Evolutionary conservation across 2,329 filamentous ascomycete genomes (phyloP).

Genomic region (Pseudocercospora cruenta): DNA sequence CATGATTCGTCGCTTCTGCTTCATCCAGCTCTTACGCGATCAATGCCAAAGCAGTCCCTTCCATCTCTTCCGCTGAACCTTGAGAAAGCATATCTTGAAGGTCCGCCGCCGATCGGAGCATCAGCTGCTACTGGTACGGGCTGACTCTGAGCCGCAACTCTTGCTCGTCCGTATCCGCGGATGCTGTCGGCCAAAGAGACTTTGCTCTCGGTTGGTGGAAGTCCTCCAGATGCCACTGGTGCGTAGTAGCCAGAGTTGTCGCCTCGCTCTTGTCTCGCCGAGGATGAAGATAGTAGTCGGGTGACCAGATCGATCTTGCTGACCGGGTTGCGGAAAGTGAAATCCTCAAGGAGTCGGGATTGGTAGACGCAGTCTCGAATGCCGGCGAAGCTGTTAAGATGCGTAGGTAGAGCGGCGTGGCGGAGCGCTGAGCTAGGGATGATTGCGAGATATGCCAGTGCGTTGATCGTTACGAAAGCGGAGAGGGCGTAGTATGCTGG

Average conservation of each 20-base stretch:
- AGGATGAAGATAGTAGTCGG: constrained; percentile 61
- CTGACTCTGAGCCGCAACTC: constrained; percentile 14
- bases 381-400: constrained; percentile 69
- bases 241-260: constrained; percentile 21
- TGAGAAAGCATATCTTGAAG: constrained; percentile 59
- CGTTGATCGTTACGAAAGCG: constrained; percentile 72
- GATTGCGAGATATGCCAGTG: constrained; percentile 68
- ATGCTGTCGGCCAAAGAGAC: constrained; percentile 37
- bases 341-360: constrained; percentile 71
- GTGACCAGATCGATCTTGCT: constrained; percentile 71
- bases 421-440: constrained; percentile 57
- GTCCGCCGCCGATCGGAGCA: constrained; percentile 3
- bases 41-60: constrained; percentile 62
- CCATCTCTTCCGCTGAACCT: constrained; percentile 62
- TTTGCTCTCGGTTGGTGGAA: constrained; percentile 30
- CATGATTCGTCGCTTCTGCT: too few relatives aligned
- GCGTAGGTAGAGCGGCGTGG: constrained; percentile 63
- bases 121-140: not conserved
- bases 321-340: constrained; percentile 69
- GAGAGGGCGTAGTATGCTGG: constrained; percentile 73
- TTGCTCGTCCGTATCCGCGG: constrained; percentile 39
- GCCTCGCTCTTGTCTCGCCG: constrained; percentile 52
- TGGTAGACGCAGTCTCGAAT: constrained; percentile 77
- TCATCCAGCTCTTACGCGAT: constrained; percentile 50
- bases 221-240: constrained; percentile 30